Conservation (phyloP, 768 basidiomycete species). For the Tulasnella sp. region DNA sequence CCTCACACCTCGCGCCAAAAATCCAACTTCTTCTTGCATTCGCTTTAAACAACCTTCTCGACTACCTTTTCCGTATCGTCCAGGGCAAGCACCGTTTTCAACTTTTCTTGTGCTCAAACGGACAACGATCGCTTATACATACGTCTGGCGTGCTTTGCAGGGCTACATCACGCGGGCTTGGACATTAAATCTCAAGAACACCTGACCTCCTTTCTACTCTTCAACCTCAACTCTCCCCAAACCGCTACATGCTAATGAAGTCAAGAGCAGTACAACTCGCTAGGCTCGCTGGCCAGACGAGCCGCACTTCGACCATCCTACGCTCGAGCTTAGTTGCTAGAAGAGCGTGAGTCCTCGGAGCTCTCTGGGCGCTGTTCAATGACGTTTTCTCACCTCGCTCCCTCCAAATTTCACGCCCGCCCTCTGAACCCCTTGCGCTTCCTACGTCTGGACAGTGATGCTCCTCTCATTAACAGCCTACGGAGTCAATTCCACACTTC, state of each 20-base stretch:
- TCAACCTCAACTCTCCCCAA: neutral
- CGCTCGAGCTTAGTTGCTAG: neutral
- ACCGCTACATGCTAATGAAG: neutral
- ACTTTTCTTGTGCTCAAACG: neutral
- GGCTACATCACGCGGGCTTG: neutral
- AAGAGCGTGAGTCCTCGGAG: constrained; percentile 3
- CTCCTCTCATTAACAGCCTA: constrained; percentile 1
- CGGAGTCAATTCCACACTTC: constrained; percentile 11
- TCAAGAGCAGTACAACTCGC: constrained; percentile 11
- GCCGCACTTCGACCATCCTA: neutral
- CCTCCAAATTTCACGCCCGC: neutral
- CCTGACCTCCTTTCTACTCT: neutral
- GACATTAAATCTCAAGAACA: neutral
- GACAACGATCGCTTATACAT: neutral
- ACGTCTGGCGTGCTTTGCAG: neutral
- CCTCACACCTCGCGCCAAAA: neutral
- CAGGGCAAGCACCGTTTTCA: neutral
- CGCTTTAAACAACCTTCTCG: neutral
- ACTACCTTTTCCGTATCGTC: neutral
- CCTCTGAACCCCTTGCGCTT: neutral
- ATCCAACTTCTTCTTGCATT: neutral
- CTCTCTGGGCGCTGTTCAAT: neutral
- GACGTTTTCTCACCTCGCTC: constrained; percentile 3
- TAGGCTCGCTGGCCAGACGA: neutral
- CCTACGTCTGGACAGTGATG: neutral